A percentile compares a stretch with the other conserved stretches of the same genome.
Evolutionary conservation across 2,329 filamentous ascomycete genomes (phyloP).

Genomic region (Clarireedia paspali): DNA sequence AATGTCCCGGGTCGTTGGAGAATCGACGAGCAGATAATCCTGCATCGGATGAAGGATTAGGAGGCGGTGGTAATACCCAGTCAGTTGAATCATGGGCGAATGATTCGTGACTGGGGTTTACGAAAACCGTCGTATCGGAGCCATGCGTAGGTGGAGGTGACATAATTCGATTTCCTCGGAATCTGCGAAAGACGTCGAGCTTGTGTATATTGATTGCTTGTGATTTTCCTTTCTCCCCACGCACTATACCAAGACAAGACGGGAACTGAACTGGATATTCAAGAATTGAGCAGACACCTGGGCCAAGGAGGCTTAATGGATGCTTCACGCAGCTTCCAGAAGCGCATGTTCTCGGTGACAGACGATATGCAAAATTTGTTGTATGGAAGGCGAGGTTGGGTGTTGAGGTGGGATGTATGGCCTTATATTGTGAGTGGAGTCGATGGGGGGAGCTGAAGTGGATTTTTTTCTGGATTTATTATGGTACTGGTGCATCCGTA

Average conservation of each 20-base stretch:
- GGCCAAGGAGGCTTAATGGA: constrained; percentile 19
- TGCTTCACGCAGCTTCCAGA: constrained; percentile 13
- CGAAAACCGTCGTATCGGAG: background rate
- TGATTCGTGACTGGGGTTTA: constrained; percentile 24
- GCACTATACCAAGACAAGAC: background rate
- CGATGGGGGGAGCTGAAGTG: constrained; percentile 1
- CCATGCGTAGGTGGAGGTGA: background rate
- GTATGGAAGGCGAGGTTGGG: constrained; percentile 9
- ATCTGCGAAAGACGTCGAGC: background rate
- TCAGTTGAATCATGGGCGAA: constrained; percentile 23
- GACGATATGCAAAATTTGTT: constrained; percentile 13
- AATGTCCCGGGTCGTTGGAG: constrained; percentile 21
- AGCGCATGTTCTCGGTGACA: constrained; percentile 25
- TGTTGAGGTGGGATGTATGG: constrained; percentile 4
- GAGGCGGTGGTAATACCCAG: constrained; percentile 24
- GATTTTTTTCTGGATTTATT: background rate
- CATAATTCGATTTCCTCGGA: background rate
- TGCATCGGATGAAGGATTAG: constrained; percentile 26
- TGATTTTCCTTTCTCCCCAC: background rate
- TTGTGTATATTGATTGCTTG: background rate
- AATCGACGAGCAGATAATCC: constrained; percentile 20
- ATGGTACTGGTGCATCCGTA: background rate
- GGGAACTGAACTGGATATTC: background rate
- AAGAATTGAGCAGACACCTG: constrained; percentile 14
- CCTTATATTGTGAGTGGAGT: constrained; percentile 10